phyloP scores from a whole-genome alignment of 768 basidiomycete genomes.

The Kondoa malvinella region DNA sequence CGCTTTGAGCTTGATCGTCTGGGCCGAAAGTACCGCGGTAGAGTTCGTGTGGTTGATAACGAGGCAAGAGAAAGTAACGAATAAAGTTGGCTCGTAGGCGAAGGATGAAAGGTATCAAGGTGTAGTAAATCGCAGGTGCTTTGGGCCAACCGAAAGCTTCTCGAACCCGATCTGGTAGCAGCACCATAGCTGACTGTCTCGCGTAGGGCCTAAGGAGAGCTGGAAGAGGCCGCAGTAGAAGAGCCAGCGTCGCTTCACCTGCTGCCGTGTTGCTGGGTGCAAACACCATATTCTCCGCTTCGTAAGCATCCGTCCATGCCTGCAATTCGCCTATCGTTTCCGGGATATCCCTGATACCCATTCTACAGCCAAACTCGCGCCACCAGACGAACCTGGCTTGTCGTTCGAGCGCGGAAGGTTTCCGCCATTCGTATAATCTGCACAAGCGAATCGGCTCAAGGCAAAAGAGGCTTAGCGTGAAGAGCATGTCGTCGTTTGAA shows the following conservation, averaged over 20 bases:
- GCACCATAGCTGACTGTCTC: neutral
- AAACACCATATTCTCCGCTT: neutral
- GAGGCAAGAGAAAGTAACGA: neutral
- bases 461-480: neutral
- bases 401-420: neutral
- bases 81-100: neutral
- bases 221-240: neutral
- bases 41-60: neutral
- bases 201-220: neutral
- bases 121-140: neutral
- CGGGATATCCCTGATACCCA: neutral
- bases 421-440: neutral
- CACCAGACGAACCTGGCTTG: neutral
- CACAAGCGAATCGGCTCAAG: neutral
- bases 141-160: neutral
- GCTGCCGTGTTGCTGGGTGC: neutral
- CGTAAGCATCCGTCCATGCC: neutral
- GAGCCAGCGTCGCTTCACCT: neutral
- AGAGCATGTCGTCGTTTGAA: neutral
- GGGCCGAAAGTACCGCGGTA: neutral
- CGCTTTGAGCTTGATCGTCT: neutral
- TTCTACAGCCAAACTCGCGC: neutral
- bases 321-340: neutral
- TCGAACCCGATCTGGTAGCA: neutral
- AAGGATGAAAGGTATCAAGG: neutral